Conservation (phyloP, 148 eudicot genomes). For the Bassia scoparia region DNA sequence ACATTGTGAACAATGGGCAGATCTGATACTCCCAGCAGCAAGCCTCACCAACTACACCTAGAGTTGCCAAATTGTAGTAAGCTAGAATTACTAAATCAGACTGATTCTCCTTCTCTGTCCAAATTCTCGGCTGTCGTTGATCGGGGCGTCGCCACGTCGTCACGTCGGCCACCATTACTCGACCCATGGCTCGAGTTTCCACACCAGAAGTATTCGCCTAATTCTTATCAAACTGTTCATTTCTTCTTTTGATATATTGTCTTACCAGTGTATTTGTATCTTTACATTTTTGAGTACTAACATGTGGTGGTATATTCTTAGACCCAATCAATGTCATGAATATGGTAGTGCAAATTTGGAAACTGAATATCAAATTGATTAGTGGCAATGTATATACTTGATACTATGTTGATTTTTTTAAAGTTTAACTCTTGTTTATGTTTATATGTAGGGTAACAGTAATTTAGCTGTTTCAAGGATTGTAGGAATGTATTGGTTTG, state of each 20-base stretch:
- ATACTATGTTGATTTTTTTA: not conserved
- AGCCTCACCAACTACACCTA: conserved; percentile 65
- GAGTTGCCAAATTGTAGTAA: conserved; percentile 50
- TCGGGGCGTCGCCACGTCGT: conserved; percentile 53
- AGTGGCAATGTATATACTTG: not conserved
- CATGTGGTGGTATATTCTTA: not conserved
- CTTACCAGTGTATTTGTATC: not conserved
- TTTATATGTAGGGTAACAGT: not conserved
- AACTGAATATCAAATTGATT: not conserved
- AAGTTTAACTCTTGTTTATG: not conserved
- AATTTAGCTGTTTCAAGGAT: not conserved
- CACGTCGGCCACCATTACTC: conserved; percentile 45
- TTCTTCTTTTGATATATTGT: not conserved
- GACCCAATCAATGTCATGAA: not conserved
- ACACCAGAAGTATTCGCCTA: conserved; percentile 53
- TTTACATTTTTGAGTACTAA: not conserved
- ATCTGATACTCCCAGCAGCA: conserved; percentile 63
- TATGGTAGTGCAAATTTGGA: not conserved
- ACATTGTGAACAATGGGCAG: conserved; percentile 37
- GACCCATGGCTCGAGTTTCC: conserved; percentile 46
- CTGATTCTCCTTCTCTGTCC: conserved; percentile 59
- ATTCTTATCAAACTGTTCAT: conserved; percentile 7
- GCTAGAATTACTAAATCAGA: too few relatives aligned
- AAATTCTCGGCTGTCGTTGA: conserved; percentile 59
- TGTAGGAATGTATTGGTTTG: not conserved